Conservation (phyloP, 1,284 basidiomycete species). For the Lentinula novae-zelandiae region DNA sequence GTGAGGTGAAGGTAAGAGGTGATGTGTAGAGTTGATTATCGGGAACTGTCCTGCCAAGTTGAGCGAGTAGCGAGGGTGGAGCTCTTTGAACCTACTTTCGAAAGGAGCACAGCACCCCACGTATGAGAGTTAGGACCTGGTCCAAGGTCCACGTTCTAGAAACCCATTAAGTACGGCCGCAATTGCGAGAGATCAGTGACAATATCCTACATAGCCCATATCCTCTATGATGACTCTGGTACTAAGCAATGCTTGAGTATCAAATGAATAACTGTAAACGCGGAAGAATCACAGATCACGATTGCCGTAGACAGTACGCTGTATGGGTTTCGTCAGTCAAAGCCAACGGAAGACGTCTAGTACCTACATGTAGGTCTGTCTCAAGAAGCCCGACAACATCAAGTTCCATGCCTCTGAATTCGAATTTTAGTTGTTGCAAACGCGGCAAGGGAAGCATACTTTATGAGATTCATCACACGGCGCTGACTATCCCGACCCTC, state of each 20-base stretch:
- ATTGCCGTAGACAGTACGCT: constrained; percentile 88
- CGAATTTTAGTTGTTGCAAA: background rate
- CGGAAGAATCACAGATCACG: constrained; percentile 66
- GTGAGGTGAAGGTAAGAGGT: constrained; percentile 84
- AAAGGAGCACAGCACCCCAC: constrained; percentile 84
- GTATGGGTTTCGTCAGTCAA: background rate
- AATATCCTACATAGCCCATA: constrained; percentile 68
- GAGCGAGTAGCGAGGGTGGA: background rate
- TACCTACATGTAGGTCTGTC: constrained; percentile 79
- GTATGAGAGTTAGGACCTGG: constrained; percentile 90
- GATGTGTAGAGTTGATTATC: constrained; percentile 86
- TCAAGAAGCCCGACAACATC: constrained; percentile 84
- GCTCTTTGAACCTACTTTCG: constrained; percentile 51
- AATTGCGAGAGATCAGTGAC: background rate
- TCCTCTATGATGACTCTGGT: constrained; percentile 78
- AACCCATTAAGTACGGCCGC: constrained; percentile 10
- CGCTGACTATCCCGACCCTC: constrained; percentile 81
- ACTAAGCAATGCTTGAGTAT: constrained; percentile 29
- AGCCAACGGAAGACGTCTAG: background rate
- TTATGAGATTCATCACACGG: constrained; percentile 71
- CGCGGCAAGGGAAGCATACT: constrained; percentile 31
- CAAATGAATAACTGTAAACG: background rate
- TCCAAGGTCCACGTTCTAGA: constrained; percentile 74
- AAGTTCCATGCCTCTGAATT: constrained; percentile 69
- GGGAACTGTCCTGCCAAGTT: constrained; percentile 60